A percentile compares a stretch with the other conserved stretches of the same genome.
Conservation (phyloP, 1,284 basidiomycete species). For the Cerrena zonata region DNA sequence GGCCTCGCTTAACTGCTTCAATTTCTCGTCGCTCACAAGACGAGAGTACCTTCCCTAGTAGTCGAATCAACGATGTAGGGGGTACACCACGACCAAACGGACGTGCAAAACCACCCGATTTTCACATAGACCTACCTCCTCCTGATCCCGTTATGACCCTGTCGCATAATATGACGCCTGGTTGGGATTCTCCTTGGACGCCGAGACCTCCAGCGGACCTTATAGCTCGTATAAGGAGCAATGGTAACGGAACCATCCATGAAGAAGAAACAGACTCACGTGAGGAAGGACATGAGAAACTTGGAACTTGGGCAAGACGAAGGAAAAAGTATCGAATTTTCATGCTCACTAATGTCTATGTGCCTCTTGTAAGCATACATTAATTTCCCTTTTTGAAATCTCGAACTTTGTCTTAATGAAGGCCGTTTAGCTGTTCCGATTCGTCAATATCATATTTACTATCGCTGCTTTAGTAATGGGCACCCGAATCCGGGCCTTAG, state of each 20-base stretch:
- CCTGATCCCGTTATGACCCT: slow-evolving; percentile 41
- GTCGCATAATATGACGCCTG: slow-evolving; percentile 51
- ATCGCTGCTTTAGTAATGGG: slow-evolving; percentile 76
- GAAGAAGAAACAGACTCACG: slow-evolving; percentile 24
- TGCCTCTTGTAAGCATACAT: slow-evolving; percentile 56
- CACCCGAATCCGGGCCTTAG: slow-evolving; percentile 63
- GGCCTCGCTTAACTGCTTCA: slow-evolving; percentile 22
- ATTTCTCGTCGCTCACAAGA: slow-evolving; percentile 28
- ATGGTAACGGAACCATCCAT: slow-evolving; percentile 4
- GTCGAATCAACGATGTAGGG: slow-evolving; percentile 11
- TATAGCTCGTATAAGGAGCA: slow-evolving; percentile 11
- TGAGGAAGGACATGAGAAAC: slow-evolving; percentile 33
- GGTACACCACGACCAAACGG: not conserved
- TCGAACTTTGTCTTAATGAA: not conserved
- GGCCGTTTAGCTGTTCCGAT: slow-evolving; percentile 81
- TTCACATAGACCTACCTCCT: slow-evolving; percentile 36
- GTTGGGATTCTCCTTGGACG: slow-evolving; percentile 67
- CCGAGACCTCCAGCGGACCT: slow-evolving; percentile 32
- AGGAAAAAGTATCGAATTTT: slow-evolving; percentile 57
- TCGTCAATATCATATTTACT: slow-evolving; percentile 80
- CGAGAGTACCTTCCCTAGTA: slow-evolving; percentile 15
- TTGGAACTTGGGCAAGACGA: slow-evolving; percentile 37
- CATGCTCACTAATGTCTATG: slow-evolving; percentile 66
- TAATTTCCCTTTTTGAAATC: too few relatives aligned
- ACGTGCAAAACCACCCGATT: slow-evolving; percentile 14